Conservation (phyloP, 2,329 filamentous ascomycete species). For the Albophoma yamanashiensis region DNA sequence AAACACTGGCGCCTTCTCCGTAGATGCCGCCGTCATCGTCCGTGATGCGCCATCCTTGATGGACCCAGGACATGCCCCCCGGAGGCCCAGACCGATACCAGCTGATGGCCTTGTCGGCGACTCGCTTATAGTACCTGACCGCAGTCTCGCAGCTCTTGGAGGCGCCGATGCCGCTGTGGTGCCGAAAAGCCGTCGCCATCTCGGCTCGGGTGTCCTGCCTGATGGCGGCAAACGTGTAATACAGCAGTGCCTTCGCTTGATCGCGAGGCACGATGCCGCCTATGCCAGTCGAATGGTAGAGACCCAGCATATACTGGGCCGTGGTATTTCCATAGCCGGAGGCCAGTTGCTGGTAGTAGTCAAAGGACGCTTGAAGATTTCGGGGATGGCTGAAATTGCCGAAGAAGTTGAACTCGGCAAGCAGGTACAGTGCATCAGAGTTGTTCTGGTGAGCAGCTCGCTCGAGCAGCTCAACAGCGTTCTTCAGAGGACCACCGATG, state of each 20-base stretch:
- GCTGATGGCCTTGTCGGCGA: conserved; percentile 83
- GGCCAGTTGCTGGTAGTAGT: conserved; percentile 71
- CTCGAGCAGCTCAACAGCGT: conserved; percentile 42
- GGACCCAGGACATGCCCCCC: conserved; percentile 67
- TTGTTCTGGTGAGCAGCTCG: conserved; percentile 46
- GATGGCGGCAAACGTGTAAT: conserved; percentile 87
- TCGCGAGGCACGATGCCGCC: conserved; percentile 71
- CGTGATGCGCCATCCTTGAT: conserved; percentile 74
- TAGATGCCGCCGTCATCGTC: conserved; percentile 90
- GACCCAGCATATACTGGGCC: conserved; percentile 88
- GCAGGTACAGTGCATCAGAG: conserved; percentile 76
- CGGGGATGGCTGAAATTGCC: conserved; percentile 85
- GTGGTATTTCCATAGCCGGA: conserved; percentile 73
- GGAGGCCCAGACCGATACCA: conserved; percentile 87
- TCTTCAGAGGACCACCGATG: conserved; percentile 32
- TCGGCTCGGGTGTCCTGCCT: conserved; percentile 75
- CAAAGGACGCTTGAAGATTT: conserved; percentile 70
- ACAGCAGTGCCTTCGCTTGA: conserved; percentile 84
- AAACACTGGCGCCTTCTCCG: conserved; percentile 85
- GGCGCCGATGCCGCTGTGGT: conserved; percentile 76
- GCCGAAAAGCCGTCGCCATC: conserved; percentile 85
- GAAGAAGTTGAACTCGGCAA: conserved; percentile 94
- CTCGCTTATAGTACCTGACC: conserved; percentile 80
- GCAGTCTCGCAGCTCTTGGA: conserved; percentile 78
- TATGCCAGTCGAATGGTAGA: conserved; percentile 92